Evolutionary conservation across 73 alveolate genomes (phyloP).

Genomic region (Stentor coeruleus): DNA sequence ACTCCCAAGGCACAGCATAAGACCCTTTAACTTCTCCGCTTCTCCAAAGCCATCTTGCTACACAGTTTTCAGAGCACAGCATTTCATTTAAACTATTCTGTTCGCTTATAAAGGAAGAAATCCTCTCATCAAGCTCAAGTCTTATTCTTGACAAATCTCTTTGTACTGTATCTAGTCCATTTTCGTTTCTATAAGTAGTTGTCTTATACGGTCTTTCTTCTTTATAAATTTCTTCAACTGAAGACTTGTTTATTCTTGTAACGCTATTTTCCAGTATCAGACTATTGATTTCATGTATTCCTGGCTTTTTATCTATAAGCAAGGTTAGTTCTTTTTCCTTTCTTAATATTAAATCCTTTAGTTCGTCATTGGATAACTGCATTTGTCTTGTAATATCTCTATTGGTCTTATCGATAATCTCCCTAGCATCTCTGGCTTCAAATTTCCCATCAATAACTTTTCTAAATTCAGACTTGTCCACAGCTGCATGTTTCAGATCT

Average conservation of each 20-base stretch:
- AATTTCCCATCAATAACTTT: not conserved
- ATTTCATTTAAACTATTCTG: conserved; percentile 86
- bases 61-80: conserved; percentile 85
- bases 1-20: conserved; percentile 94
- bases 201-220: too few relatives aligned
- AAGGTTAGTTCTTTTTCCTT: conserved; percentile 8
- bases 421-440: not conserved
- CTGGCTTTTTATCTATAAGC: conserved; percentile 14
- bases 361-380: not conserved
- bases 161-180: not conserved
- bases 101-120: conserved; percentile 39
- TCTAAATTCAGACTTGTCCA: not conserved
- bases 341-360: not conserved
- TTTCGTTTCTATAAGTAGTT: too few relatives aligned
- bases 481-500: not conserved
- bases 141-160: not conserved
- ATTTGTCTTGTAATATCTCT: not conserved
- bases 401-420: not conserved
- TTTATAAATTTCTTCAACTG: not conserved
- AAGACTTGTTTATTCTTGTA: not conserved
- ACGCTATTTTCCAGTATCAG: not conserved
- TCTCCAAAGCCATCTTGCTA: conserved; percentile 98
- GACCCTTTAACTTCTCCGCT: conserved; percentile 81
- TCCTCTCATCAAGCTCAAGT: not conserved
- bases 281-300: not conserved